Evolutionary conservation across 2,329 filamentous ascomycete species (phyloP).

Genomic region (Aspergillus pseudonomiae): DNA sequence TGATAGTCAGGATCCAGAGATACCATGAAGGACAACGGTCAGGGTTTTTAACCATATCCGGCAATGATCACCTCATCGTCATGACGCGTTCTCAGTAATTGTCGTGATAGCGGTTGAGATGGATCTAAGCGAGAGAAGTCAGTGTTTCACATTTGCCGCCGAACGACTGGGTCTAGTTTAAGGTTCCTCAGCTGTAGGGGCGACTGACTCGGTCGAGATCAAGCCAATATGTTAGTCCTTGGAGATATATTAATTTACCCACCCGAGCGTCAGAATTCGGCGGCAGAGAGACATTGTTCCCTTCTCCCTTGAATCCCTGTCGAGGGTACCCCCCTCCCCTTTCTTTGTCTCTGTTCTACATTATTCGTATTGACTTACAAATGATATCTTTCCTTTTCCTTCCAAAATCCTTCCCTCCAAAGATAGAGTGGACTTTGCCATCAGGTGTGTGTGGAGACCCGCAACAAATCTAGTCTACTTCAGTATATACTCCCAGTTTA

Average conservation of each 20-base stretch:
- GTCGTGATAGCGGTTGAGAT: neutral
- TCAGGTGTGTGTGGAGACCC: neutral
- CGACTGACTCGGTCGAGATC: neutral
- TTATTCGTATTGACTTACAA: neutral
- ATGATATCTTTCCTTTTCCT: neutral
- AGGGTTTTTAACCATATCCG: neutral
- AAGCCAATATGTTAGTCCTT: neutral
- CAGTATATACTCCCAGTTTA: neutral
- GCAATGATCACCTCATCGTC: neutral
- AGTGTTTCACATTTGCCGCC: constrained; percentile 1
- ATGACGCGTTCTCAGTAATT: neutral
- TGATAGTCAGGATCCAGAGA: neutral
- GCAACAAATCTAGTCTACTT: neutral
- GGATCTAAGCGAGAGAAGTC: neutral
- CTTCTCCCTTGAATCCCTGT: neutral
- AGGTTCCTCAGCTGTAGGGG: neutral
- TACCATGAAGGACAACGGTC: neutral
- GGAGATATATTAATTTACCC: neutral
- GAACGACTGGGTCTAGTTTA: neutral
- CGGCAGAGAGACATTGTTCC: neutral
- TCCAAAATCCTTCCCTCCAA: neutral
- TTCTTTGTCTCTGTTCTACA: neutral
- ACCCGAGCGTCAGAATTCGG: neutral
- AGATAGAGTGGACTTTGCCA: neutral
- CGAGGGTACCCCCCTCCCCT: neutral